Base-by-base conservation (phyloP, 2,329 filamentous ascomycete genomes). In the Tolypocladium pustulatum region DNA sequence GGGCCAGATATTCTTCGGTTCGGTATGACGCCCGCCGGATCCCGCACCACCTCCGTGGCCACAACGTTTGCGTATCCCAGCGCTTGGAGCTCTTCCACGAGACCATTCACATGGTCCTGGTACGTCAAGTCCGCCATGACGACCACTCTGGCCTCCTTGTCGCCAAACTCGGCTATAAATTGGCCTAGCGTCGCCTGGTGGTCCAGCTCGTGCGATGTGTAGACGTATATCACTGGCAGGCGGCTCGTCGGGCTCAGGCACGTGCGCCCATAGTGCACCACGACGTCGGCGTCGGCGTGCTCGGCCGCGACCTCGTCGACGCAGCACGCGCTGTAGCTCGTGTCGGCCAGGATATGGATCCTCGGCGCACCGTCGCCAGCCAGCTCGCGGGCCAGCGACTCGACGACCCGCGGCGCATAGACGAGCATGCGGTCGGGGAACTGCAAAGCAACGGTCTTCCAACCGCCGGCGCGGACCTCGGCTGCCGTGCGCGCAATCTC, bases 241-340 rank as follows among this genome's bases (percentile, higher is more conserved):
- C 91, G 80, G 13, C 89, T 89, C 0, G 93, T 96, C 0, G 93
- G 93, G 9, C 91, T 97, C 30, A 99, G 79, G 69, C 94, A 99
- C 0, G 93, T 88, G 57, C 94, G 82, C 3, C 94, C 94, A 66
- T 97, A 99, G 71, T 99, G 94, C 17, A 99, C 87, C 1, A 97
- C 89, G 0, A 91, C 90, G 61, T 97, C 88, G 8, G 94, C 92
- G 66, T 91, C 82, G 20, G 91, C 88, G 71, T 99, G 94, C 71
- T 99, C 92, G 2, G 94, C 94, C 0, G 94, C 94, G 46, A 97
- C 87, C 75, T 99, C 94, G 68, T 99, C 94, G 22, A 97, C 92
- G 68, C 94, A 99, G 75, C 94, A 99, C 0, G 93, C 88, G 60
- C 94, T 95, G 73, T 97, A 99, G 2, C 93, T 97, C 2, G 94